Evolutionary conservation across 805 yeast species (phyloP).

Genomic region (Sugiyamaella marilandica): DNA sequence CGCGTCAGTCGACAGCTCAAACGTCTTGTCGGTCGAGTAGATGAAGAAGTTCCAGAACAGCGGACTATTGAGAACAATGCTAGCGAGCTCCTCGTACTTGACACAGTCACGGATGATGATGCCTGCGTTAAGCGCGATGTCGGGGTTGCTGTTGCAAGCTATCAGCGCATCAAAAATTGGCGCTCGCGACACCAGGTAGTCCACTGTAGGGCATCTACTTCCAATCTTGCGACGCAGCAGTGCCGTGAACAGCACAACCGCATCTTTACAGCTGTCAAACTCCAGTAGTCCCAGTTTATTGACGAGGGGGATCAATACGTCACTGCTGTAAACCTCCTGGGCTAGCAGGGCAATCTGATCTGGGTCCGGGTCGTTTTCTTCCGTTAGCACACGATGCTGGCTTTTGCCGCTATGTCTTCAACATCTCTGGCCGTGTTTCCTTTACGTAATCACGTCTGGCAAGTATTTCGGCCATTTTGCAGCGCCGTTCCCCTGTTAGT

Average conservation of each 20-base stretch:
- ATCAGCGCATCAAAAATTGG: slow-evolving; percentile 58
- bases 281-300: slow-evolving; percentile 62
- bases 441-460: background rate
- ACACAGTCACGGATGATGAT: slow-evolving; percentile 79
- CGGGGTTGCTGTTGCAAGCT: slow-evolving; percentile 68
- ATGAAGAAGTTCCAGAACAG: slow-evolving; percentile 78
- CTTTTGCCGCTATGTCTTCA: too few relatives aligned
- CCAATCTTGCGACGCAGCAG: slow-evolving; percentile 76
- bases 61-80: slow-evolving; percentile 53
- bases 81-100: slow-evolving; percentile 66
- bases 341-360: slow-evolving; percentile 74
- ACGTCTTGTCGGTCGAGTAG: slow-evolving; percentile 68
- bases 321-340: slow-evolving; percentile 70
- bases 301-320: slow-evolving; percentile 59
- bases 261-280: slow-evolving; percentile 87
- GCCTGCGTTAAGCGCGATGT: slow-evolving; percentile 69
- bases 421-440: background rate
- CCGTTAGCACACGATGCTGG: background rate
- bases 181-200: slow-evolving; percentile 66
- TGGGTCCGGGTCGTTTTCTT: slow-evolving; percentile 43
- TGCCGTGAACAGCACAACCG: slow-evolving; percentile 64
- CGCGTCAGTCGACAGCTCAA: slow-evolving; percentile 88
- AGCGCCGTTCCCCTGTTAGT: slow-evolving; percentile 26
- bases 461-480: slow-evolving; percentile 22
- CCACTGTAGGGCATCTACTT: slow-evolving; percentile 78